phyloP scores from a whole-genome alignment of 2,329 filamentous ascomycete species.

The Pseudogymnoascus sp. region DNA sequence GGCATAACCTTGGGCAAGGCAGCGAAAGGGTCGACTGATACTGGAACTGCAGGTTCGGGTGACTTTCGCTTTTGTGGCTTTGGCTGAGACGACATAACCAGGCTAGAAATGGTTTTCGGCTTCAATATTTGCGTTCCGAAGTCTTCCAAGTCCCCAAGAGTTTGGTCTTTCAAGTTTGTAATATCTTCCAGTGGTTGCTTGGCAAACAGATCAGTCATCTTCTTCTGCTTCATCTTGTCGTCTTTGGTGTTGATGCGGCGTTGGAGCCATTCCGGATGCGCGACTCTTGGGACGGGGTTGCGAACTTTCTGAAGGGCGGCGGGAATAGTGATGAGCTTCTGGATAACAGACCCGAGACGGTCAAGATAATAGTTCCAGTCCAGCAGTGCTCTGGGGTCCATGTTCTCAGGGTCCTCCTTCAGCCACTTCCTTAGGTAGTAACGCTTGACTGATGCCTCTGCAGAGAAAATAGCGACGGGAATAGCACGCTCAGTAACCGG shows the following conservation, averaged over 20 bases:
- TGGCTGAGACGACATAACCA: slow-evolving; percentile 44
- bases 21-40: slow-evolving; percentile 69
- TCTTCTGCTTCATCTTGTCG: slow-evolving; percentile 96
- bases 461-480: slow-evolving; percentile 94
- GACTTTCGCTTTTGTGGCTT: slow-evolving; percentile 63
- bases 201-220: slow-evolving; percentile 86
- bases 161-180: slow-evolving; percentile 51
- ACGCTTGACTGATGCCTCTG: slow-evolving; percentile 79
- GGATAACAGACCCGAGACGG: slow-evolving; percentile 90
- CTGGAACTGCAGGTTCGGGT: slow-evolving; percentile 52
- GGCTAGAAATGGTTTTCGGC: slow-evolving; percentile 48
- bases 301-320: slow-evolving; percentile 89
- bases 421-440: slow-evolving; percentile 92
- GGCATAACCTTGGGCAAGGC: slow-evolving; percentile 79
- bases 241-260: slow-evolving; percentile 90
- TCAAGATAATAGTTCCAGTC: slow-evolving; percentile 98
- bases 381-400: slow-evolving; percentile 80
- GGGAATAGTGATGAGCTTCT: slow-evolving; percentile 98
- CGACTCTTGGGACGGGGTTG: slow-evolving; percentile 88
- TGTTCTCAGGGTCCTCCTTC: slow-evolving; percentile 82
- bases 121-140: slow-evolving; percentile 63
- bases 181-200: slow-evolving; percentile 68
- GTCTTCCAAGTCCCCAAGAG: slow-evolving; percentile 68
- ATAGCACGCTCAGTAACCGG: slow-evolving; percentile 92
- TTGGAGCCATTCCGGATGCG: slow-evolving; percentile 95